Percentiles rank a stretch among this genome's conserved stretches.
These are phyloP conservation scores for Hortiboletus flavorubellus DNA, from an alignment of 768 basidiomycete species.

Conservation along the genomic window DNA sequence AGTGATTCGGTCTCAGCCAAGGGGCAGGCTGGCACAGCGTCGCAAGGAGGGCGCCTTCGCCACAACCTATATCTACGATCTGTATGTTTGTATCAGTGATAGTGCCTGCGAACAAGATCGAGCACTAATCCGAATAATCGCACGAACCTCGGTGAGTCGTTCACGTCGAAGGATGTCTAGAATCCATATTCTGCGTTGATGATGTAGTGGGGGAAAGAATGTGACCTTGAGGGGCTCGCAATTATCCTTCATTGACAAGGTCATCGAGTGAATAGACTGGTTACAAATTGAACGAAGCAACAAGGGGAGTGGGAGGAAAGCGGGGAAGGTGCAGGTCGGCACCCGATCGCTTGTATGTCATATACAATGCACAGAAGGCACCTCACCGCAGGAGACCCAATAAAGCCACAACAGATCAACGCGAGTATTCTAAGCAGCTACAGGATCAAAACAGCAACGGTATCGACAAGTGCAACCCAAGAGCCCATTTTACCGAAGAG, in stretches of 20 bases:
- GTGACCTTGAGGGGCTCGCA: conserved; percentile 42
- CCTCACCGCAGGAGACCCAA: conserved; percentile 21
- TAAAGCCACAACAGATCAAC: conserved; percentile 10
- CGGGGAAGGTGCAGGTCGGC: too few relatives aligned
- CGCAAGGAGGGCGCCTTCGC: conserved; percentile 70
- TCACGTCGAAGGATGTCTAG: conserved; percentile 60
- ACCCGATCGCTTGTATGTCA: neutral
- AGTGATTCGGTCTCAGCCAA: conserved; percentile 46
- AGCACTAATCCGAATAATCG: neutral
- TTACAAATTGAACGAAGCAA: neutral
- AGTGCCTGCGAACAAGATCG: neutral
- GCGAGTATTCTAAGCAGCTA: neutral
- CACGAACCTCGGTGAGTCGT: conserved; percentile 48
- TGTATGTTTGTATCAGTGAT: conserved; percentile 26
- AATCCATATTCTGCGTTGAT: conserved; percentile 72
- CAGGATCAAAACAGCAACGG: conserved; percentile 14
- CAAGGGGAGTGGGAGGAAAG: neutral
- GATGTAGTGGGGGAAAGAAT: conserved; percentile 64
- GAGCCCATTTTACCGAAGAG: neutral
- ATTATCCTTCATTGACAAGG: conserved; percentile 18
- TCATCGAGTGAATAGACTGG: conserved; percentile 3
- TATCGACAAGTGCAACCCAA: conserved; percentile 7
- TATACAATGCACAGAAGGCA: conserved; percentile 11
- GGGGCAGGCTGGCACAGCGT: conserved; percentile 74
- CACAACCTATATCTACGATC: conserved; percentile 85